phyloP scores from a whole-genome alignment of 2,329 filamentous ascomycete genomes.

The Diaporthe eres region DNA sequence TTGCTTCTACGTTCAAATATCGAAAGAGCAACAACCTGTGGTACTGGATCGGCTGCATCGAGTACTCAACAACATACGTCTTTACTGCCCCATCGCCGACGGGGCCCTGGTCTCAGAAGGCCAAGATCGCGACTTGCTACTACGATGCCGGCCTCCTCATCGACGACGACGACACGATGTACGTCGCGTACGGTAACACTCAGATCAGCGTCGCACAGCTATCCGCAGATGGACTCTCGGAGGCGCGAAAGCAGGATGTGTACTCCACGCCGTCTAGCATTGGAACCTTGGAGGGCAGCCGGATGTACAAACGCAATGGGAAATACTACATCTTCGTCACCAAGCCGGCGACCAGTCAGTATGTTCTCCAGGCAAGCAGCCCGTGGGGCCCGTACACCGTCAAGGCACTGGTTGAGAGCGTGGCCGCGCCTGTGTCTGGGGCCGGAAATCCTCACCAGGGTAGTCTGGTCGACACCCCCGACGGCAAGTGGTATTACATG shows the following conservation, averaged over 20 bases:
- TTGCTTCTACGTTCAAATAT: conserved; percentile 68
- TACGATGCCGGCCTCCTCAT: conserved; percentile 72
- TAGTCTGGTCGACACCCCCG: not conserved
- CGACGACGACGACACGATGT: conserved; percentile 71
- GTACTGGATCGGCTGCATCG: conserved; percentile 72
- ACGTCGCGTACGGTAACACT: conserved; percentile 67
- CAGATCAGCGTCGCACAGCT: conserved; percentile 66
- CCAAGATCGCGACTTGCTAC: conserved; percentile 61
- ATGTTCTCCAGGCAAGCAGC: conserved; percentile 63
- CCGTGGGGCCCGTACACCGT: conserved; percentile 67
- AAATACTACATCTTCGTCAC: conserved; percentile 69
- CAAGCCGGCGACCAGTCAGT: conserved; percentile 59
- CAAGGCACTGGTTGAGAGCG: conserved; percentile 58
- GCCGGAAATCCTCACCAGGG: conserved; percentile 6
- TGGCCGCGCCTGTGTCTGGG: not conserved
- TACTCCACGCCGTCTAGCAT: conserved; percentile 55
- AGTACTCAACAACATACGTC: conserved; percentile 65
- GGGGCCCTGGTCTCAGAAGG: conserved; percentile 59
- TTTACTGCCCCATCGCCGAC: conserved; percentile 61
- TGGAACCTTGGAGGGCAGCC: conserved; percentile 61
- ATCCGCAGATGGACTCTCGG: conserved; percentile 60
- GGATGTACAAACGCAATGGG: conserved; percentile 71
- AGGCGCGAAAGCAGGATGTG: conserved; percentile 60
- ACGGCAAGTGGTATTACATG: conserved; percentile 1
- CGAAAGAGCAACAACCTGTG: conserved; percentile 62